phyloP scores from a whole-genome alignment of 2,329 filamentous ascomycete genomes.

The Coccinonectria pachysandricola region DNA sequence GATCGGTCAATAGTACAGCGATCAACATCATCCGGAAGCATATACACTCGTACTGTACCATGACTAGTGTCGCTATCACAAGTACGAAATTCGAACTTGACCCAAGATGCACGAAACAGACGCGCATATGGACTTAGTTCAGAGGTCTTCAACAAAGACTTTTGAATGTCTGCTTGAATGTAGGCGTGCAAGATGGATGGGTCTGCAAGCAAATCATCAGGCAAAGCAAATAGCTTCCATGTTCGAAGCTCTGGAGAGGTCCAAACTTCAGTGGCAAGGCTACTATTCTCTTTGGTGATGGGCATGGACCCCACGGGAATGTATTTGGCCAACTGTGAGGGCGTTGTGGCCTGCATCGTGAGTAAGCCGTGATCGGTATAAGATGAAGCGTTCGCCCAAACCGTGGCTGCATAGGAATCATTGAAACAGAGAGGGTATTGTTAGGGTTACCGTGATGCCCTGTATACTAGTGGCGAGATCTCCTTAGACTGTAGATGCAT shows the following conservation, averaged over 20 bases:
- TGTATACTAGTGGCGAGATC: too few relatives aligned
- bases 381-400: slow-evolving; percentile 1
- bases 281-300: slow-evolving; percentile 15
- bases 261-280: slow-evolving; percentile 8
- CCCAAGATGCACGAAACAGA: slow-evolving; percentile 31
- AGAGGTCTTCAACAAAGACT: slow-evolving; percentile 17
- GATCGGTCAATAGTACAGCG: slow-evolving; percentile 41
- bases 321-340: slow-evolving; percentile 16
- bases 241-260: slow-evolving; percentile 2
- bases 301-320: slow-evolving; percentile 32
- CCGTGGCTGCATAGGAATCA: too few relatives aligned
- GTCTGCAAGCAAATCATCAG: slow-evolving; percentile 6
- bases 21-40: slow-evolving; percentile 56
- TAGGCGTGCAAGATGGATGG: not conserved
- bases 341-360: slow-evolving; percentile 13
- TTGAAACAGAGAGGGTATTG: too few relatives aligned
- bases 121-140: slow-evolving; percentile 14
- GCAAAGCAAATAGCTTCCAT: slow-evolving; percentile 21
- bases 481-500: too few relatives aligned
- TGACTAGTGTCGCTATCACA: slow-evolving; percentile 7
- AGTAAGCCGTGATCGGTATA: too few relatives aligned
- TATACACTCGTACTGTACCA: slow-evolving; percentile 42
- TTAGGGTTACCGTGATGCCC: too few relatives aligned
- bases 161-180: slow-evolving; percentile 16
- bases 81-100: slow-evolving; percentile 30